phyloP scores from a whole-genome alignment of 169 alveolate species.

The Cryptosporidium sp. region DNA sequence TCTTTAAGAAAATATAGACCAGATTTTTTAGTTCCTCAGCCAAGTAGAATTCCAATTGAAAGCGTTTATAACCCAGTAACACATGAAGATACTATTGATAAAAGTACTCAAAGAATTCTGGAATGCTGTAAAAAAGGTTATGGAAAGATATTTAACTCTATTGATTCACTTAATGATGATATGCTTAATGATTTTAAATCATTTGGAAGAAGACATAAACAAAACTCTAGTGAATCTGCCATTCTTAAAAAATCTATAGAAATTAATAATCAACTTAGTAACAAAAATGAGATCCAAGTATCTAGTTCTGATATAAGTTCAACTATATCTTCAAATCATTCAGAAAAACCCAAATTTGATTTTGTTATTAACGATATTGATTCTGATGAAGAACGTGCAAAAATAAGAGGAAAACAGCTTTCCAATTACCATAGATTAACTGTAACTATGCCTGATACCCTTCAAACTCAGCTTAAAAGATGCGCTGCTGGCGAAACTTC shows the following conservation, averaged over 20 bases:
- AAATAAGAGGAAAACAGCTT: neutral
- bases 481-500: constrained; percentile 67
- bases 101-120: neutral
- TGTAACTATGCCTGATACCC: constrained; percentile 39
- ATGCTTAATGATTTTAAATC: constrained; percentile 11
- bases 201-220: constrained; percentile 25
- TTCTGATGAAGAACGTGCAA: constrained; percentile 11
- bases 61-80: constrained; percentile 20
- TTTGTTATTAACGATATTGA: constrained; percentile 14
- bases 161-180: constrained; percentile 19
- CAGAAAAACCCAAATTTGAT: constrained; percentile 18
- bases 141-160: constrained; percentile 13
- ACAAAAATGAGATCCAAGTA: neutral
- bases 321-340: neutral
- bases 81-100: constrained; percentile 19
- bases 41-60: constrained; percentile 38
- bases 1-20: constrained; percentile 56
- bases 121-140: constrained; percentile 30
- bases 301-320: neutral
- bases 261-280: neutral
- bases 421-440: constrained; percentile 16
- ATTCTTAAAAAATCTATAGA: constrained; percentile 16
- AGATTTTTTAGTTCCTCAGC: constrained; percentile 1
- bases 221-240: constrained; percentile 4
- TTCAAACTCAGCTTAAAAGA: constrained; percentile 44